Evolutionary conservation across 2,329 filamentous ascomycete genomes (phyloP), one percentile per base, ranked within the genome.

Genomic region (Neonectria coccinea): DNA sequence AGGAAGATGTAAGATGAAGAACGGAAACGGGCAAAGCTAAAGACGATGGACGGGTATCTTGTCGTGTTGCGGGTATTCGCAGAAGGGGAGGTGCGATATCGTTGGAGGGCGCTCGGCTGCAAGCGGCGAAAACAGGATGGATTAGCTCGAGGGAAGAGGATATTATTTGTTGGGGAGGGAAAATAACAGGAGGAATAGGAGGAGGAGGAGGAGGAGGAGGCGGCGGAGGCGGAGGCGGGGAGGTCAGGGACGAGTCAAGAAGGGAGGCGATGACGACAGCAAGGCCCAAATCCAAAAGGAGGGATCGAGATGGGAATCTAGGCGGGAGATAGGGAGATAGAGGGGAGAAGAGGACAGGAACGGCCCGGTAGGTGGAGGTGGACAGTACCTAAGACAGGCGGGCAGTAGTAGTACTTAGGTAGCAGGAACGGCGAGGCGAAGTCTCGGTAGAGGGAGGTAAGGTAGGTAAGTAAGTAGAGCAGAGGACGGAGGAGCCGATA

Each of bases 301-400:
- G 39, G 39, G 39, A 59, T 69, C 54, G 60, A 70, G 69, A 70
- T 59, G 62, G 63, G 67, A 73, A 42, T 67, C 69, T 72, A 65
- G 64, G 36, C 55, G 44, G 62, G 62, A 42, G 39, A 42, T 18
- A 42, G 36, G 48, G 27, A 59, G 56, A 42, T 16, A 48, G 56
- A 63, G 50, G 42, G 12, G 55, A 47, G 22, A 51, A 41, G 22
- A 56, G 53, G 66, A 66, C 58, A 70, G 67, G 69, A 69, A 70
- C 67, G 65, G 67, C 70, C 61, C 65, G 64, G 70, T 69, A 68
- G 68, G 70, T 69, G 70, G 68, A 65, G 67, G 70, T 68, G 56
- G 64, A 62, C 57, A 51, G 39, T 42, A 20, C 39, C 39, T 42
- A 25, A 25, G 22, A 25, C 22, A 25, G 22, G 5, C 22, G 22